Conservation (phyloP, 306 rosid genomes). For the Comarum palustre region DNA sequence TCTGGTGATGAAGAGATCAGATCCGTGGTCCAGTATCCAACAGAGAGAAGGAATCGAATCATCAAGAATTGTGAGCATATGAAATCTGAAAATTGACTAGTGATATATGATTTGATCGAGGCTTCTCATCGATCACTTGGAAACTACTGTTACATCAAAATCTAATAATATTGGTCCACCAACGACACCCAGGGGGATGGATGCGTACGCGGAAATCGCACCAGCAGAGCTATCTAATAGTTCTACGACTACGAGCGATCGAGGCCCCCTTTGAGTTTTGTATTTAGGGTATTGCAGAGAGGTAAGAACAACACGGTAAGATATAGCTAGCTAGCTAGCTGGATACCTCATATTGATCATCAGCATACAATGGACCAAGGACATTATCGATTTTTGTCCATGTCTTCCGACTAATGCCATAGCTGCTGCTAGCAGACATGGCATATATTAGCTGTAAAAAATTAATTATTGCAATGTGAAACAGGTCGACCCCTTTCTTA, state of each 20-base stretch:
- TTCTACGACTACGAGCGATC: too few species aligned
- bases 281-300: neutral
- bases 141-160: too few species aligned
- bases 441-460: neutral
- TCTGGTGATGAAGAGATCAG: neutral
- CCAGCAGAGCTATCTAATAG: neutral
- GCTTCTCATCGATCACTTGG: too few species aligned
- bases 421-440: neutral
- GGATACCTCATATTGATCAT: slow-evolving; percentile 1
- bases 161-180: neutral
- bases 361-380: neutral
- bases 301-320: slow-evolving; percentile 24
- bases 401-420: neutral
- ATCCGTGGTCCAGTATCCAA: slow-evolving; percentile 11
- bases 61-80: neutral
- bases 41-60: neutral
- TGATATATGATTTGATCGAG: neutral
- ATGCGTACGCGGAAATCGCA: slow-evolving; percentile 1
- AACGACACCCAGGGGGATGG: neutral
- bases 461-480: neutral
- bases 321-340: neutral
- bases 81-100: neutral
- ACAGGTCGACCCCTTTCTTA: neutral
- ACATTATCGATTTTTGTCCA: neutral
- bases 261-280: too few species aligned